These are phyloP conservation scores for Saccharomyces hybrid DNA, from an alignment of 1,139 yeast genomes.

Conservation along the genomic window DNA sequence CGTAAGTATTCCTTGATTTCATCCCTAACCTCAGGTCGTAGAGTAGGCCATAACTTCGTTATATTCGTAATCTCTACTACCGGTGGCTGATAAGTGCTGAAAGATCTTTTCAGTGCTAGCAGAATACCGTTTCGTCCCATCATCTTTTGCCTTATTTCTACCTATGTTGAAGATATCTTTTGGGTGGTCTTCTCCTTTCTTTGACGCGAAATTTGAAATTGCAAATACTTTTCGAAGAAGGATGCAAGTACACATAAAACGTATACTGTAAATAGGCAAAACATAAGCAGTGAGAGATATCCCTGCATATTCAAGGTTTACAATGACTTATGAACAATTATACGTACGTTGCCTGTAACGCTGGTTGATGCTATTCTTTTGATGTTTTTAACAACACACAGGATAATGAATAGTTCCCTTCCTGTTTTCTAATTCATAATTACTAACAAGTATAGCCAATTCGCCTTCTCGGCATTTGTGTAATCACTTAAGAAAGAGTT, in stretches of 20 bases:
- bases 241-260: neutral
- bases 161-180: too few relatives aligned
- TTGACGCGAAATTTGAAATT: slow-evolving; percentile 3
- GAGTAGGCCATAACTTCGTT: slow-evolving; percentile 32
- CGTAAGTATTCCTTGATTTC: slow-evolving; percentile 39
- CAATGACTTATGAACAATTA: neutral
- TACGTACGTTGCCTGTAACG: neutral
- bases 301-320: neutral
- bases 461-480: slow-evolving; percentile 2
- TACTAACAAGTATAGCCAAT: neutral
- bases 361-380: neutral
- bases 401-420: neutral
- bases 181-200: neutral
- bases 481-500: slow-evolving; percentile 16
- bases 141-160: neutral
- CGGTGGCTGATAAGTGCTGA: slow-evolving; percentile 22
- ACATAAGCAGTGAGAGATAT: neutral
- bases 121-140: neutral
- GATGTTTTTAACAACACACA: neutral
- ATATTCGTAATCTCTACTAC: slow-evolving; percentile 11
- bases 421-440: neutral
- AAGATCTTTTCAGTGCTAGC: neutral
- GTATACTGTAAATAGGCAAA: too few relatives aligned
- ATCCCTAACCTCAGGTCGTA: slow-evolving; percentile 36
- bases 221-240: neutral